Percentiles rank a stretch among this genome's conserved stretches.
Conservation (phyloP, 129 eudicot species). For the Daucus carota region DNA sequence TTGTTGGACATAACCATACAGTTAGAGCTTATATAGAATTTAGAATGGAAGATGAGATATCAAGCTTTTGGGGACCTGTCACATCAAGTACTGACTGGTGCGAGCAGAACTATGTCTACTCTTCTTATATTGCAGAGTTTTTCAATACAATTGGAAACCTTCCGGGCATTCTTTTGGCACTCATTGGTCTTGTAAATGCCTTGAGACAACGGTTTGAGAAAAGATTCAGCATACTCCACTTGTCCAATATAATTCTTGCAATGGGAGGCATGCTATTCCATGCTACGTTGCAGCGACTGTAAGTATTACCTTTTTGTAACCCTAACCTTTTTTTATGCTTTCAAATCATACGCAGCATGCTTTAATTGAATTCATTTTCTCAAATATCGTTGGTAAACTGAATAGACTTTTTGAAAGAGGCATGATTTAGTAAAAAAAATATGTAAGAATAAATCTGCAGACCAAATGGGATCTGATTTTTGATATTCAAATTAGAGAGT, state of each 20-base stretch:
- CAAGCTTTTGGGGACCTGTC: slow-evolving; percentile 76
- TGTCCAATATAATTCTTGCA: slow-evolving; percentile 58
- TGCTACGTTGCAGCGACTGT: slow-evolving; percentile 56
- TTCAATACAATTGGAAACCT: slow-evolving; percentile 56
- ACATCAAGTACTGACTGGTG: slow-evolving; percentile 59
- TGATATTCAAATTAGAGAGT: background rate
- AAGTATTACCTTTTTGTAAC: slow-evolving; percentile 19
- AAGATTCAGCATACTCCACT: slow-evolving; percentile 57
- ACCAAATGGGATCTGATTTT: background rate
- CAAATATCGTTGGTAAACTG: background rate
- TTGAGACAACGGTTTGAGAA: slow-evolving; percentile 62
- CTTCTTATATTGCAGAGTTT: slow-evolving; percentile 63
- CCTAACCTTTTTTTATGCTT: background rate
- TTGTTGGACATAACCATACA: background rate
- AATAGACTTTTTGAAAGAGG: background rate
- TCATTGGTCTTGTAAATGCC: slow-evolving; percentile 50
- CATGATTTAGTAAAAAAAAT: background rate
- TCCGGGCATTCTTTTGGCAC: slow-evolving; percentile 46
- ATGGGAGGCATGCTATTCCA: slow-evolving; percentile 60
- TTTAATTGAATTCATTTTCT: background rate
- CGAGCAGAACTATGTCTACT: slow-evolving; percentile 50
- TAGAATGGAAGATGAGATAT: slow-evolving; percentile 51
- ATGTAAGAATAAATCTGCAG: background rate
- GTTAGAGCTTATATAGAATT: slow-evolving; percentile 3
- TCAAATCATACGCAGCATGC: background rate